Base-by-base conservation (phyloP, 2,329 filamentous ascomycete species). In the Diplocarpon mali region DNA sequence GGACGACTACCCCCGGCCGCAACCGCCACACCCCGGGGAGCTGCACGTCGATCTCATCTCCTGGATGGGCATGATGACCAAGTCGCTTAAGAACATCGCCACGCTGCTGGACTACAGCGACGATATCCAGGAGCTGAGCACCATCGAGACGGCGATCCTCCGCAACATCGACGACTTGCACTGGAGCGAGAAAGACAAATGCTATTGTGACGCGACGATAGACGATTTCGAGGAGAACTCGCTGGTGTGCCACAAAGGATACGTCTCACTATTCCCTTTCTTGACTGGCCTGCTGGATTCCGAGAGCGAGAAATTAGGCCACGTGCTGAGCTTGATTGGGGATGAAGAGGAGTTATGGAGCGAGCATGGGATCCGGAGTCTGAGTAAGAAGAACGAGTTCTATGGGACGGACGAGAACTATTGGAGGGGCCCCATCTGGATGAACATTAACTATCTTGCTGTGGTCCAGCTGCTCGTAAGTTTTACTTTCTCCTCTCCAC, bases 21-120 rank as follows among this genome's bases (percentile, higher is more conserved):
- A 94, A 64, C 89, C 92, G 12, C 92, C 92, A 20, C 89, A 95
- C 63, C 90, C 92, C 0, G 90, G 87, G 58, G 92, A 98, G 75
- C 75, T 98, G 40, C 90, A 98, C 63, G 81, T 93, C 27, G 92
- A 98, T 65, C 72, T 96, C 43, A 84, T 98, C 63, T 85, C 85
- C 42, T 98, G 92, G 92, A 84, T 98, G 67, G 92, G 90, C n/a
- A 78, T 95, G 69, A 94, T 95, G 86, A 83, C 85, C 34, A 80
- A 83, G 53, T 83, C 84, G n/a, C 76, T 98, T 44, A 74, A 79
- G 57, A 85, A 83, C 54, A 85, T 95, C 55, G 86, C 88, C 1
- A 69, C 76, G 37, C 76, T 79, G 20, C 73, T 96, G n/a, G 80
- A 76, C 38, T 75, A 88, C 53, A 65, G 67, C 0, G 88, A 95